Evolutionary conservation across 2,329 filamentous ascomycete species (phyloP).

Genomic region (Sporothrix variecibatus): DNA sequence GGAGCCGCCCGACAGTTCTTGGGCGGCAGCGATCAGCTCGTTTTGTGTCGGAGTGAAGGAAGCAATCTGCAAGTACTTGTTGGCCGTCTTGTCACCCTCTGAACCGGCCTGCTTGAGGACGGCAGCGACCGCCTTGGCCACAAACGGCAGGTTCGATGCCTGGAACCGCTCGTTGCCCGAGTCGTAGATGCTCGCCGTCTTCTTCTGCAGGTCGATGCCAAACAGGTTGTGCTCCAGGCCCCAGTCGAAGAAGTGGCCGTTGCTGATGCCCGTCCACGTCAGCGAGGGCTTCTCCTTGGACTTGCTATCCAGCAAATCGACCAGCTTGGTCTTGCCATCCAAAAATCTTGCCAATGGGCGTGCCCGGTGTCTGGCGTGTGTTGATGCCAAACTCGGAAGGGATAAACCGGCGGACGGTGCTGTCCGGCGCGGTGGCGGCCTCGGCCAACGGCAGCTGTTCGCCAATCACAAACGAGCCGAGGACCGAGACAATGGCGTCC

Average conservation of each 20-base stretch:
- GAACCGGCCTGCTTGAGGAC: slow-evolving; percentile 34
- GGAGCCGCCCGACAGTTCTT: slow-evolving; percentile 50
- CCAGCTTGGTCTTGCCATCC: slow-evolving; percentile 50
- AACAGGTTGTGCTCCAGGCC: slow-evolving; percentile 52
- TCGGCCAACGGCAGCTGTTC: slow-evolving; percentile 32
- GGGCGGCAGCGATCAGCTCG: slow-evolving; percentile 54
- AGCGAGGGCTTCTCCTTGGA: slow-evolving; percentile 28
- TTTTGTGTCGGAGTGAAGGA: slow-evolving; percentile 61
- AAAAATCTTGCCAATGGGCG: slow-evolving; percentile 29
- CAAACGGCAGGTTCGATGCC: slow-evolving; percentile 34
- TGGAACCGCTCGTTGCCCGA: slow-evolving; percentile 35
- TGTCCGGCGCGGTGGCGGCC: slow-evolving; percentile 32
- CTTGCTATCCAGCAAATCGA: slow-evolving; percentile 28
- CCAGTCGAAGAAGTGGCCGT: slow-evolving; percentile 41
- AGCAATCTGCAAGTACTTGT: slow-evolving; percentile 56
- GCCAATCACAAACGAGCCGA: slow-evolving; percentile 46
- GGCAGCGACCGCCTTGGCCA: slow-evolving; percentile 36
- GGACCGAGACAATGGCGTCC: slow-evolving; percentile 54
- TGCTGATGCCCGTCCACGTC: slow-evolving; percentile 37
- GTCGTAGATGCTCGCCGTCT: slow-evolving; percentile 44
- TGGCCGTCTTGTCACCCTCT: slow-evolving; percentile 36
- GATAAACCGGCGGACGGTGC: slow-evolving; percentile 35
- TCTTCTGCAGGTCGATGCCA: slow-evolving; percentile 47
- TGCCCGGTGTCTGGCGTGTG: slow-evolving; percentile 28
- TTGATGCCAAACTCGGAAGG: slow-evolving; percentile 37